These are phyloP conservation scores for Blumeria graminis DNA, from an alignment of 2,329 filamentous ascomycete species.

Conservation along the genomic window DNA sequence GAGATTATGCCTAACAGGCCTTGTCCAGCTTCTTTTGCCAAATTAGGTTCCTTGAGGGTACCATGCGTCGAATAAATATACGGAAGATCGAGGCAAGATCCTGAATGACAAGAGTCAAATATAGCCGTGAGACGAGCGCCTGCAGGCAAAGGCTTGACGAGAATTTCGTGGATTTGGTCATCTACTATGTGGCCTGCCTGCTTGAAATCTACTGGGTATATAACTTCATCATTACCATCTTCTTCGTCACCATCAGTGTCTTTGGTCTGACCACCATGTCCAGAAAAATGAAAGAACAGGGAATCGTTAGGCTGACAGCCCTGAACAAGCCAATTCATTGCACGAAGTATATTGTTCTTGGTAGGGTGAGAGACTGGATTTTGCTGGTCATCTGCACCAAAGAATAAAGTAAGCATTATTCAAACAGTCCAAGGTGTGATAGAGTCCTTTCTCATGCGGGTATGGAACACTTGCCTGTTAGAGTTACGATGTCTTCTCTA, in stretches of 20 bases:
- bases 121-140: slow-evolving; percentile 57
- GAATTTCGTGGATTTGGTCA: slow-evolving; percentile 54
- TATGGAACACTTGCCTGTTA: slow-evolving; percentile 26
- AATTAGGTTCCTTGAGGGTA: slow-evolving; percentile 30
- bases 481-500: slow-evolving; percentile 83
- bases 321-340: slow-evolving; percentile 97
- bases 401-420: neutral
- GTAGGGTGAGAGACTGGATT: slow-evolving; percentile 93
- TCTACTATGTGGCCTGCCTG: slow-evolving; percentile 56
- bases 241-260: slow-evolving; percentile 59
- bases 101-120: slow-evolving; percentile 43
- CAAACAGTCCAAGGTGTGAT: neutral
- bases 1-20: slow-evolving; percentile 33
- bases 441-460: neutral
- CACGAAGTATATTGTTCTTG: slow-evolving; percentile 77
- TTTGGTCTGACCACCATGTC: slow-evolving; percentile 54
- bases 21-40: slow-evolving; percentile 21
- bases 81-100: slow-evolving; percentile 36
- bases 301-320: slow-evolving; percentile 82
- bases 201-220: slow-evolving; percentile 61
- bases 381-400: slow-evolving; percentile 52
- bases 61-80: slow-evolving; percentile 28
- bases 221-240: slow-evolving; percentile 61
- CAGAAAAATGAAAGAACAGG: slow-evolving; percentile 85
- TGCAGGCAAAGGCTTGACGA: slow-evolving; percentile 50